phyloP scores from a whole-genome alignment of 176 grass and related monocot species.

The Carex parvula region DNA sequence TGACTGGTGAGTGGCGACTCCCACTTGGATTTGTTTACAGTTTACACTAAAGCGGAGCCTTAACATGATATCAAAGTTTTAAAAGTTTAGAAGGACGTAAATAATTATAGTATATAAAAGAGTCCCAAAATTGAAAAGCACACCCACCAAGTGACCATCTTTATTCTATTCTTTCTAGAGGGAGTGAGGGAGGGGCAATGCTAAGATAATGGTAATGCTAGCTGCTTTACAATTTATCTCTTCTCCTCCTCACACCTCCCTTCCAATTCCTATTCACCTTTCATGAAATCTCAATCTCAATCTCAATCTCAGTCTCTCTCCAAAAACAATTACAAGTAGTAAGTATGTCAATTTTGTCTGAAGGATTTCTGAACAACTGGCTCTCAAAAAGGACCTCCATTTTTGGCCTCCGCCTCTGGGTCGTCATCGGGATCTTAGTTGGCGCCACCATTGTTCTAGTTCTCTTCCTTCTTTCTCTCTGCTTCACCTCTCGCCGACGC shows the following conservation, averaged over 20 bases:
- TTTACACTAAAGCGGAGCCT: too few species aligned
- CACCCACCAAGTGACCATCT: neutral
- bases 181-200: neutral
- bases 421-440: slow-evolving; percentile 43
- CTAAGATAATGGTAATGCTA: too few species aligned
- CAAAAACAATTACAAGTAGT: too few species aligned
- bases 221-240: neutral
- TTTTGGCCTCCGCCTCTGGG: slow-evolving; percentile 67
- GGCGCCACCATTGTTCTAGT: slow-evolving; percentile 35
- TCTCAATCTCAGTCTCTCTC: too few species aligned
- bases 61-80: neutral
- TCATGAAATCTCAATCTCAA: neutral
- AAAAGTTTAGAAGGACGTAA: neutral
- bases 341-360: slow-evolving; percentile 34
- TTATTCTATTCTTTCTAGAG: too few species aligned
- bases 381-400: slow-evolving; percentile 65
- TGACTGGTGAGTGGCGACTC: too few species aligned
- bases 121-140: slow-evolving; percentile 16
- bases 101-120: neutral
- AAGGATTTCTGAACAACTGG: slow-evolving; percentile 44
- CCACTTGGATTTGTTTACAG: neutral
- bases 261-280: neutral
- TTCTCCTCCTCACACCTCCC: neutral
- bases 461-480: slow-evolving; percentile 41
- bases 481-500: slow-evolving; percentile 41